Percentiles rank a stretch among this genome's conserved stretches.
phyloP scores from a whole-genome alignment of 2,329 filamentous ascomycete species.

The Periglandula ipomoeae region DNA sequence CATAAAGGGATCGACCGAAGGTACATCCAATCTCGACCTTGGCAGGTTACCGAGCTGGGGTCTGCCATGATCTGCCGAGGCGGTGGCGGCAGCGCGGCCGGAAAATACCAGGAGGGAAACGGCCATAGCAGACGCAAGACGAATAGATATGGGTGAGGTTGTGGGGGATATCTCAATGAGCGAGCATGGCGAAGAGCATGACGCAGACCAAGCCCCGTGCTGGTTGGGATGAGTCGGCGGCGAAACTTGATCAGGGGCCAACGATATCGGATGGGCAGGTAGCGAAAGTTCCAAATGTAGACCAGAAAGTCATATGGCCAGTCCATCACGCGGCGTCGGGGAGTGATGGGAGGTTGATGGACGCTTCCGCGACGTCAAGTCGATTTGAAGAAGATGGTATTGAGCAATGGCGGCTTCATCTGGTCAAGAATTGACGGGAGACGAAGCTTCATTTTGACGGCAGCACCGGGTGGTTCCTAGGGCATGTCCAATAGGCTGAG shows the following conservation, averaged over 20 bases:
- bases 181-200: slow-evolving; percentile 6
- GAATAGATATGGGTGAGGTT: slow-evolving; percentile 7
- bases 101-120: slow-evolving; percentile 9
- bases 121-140: slow-evolving; percentile 10
- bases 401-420: not conserved
- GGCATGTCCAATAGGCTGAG: not conserved
- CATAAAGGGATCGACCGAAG: slow-evolving; percentile 12
- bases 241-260: slow-evolving; percentile 12
- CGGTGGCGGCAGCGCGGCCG: slow-evolving; percentile 7
- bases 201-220: slow-evolving; percentile 9
- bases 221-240: slow-evolving; percentile 9
- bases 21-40: slow-evolving; percentile 7
- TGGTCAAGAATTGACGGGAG: not conserved
- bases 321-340: slow-evolving; percentile 1
- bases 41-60: slow-evolving; percentile 5
- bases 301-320: not conserved
- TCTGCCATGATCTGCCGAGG: slow-evolving; percentile 11
- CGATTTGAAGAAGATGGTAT: not conserved
- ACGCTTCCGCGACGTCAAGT: not conserved
- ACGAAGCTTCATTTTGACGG: not conserved
- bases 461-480: not conserved
- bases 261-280: slow-evolving; percentile 11
- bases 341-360: not conserved
- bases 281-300: slow-evolving; percentile 14
- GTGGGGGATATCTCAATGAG: slow-evolving; percentile 1